These are phyloP conservation scores for Pseudogymnoascus destructans DNA, from an alignment of 2,329 filamentous ascomycete species.

Conservation along the genomic window DNA sequence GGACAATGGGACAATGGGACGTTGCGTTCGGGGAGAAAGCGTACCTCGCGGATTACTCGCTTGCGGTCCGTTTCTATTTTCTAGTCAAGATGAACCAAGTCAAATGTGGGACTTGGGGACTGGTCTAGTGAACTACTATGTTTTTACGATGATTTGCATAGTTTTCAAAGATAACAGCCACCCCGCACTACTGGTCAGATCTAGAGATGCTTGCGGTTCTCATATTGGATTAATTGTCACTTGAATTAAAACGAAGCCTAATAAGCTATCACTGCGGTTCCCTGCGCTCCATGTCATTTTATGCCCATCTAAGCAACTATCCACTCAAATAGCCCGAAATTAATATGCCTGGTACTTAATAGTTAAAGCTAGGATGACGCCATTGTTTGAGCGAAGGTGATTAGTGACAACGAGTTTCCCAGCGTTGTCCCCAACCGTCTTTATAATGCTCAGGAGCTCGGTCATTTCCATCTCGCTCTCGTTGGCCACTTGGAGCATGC, in stretches of 20 bases:
- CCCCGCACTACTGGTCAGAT: neutral
- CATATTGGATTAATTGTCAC: neutral
- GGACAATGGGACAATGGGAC: neutral
- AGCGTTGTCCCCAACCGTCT: conserved; percentile 19
- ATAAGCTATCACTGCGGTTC: neutral
- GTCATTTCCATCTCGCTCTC: conserved; percentile 22
- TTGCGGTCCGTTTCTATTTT: too few species aligned
- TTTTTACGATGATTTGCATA: too few species aligned
- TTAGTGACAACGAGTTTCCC: conserved; percentile 21
- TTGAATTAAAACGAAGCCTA: neutral
- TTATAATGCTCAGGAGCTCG: conserved; percentile 24
- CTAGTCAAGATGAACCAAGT: too few species aligned
- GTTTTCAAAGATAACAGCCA: neutral
- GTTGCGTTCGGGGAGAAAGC: neutral
- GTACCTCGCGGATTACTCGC: neutral
- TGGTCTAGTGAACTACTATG: too few species aligned
- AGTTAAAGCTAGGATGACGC: conserved; percentile 15
- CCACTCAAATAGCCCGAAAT: neutral
- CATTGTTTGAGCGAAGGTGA: conserved; percentile 16
- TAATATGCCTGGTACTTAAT: conserved; percentile 17
- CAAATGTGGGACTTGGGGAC: too few species aligned
- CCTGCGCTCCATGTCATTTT: neutral
- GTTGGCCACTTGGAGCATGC: conserved; percentile 24
- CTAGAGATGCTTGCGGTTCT: too few species aligned
- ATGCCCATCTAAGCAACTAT: neutral